Evolutionary conservation across 805 yeast species (phyloP).

Genomic region (Komagataella populi): DNA sequence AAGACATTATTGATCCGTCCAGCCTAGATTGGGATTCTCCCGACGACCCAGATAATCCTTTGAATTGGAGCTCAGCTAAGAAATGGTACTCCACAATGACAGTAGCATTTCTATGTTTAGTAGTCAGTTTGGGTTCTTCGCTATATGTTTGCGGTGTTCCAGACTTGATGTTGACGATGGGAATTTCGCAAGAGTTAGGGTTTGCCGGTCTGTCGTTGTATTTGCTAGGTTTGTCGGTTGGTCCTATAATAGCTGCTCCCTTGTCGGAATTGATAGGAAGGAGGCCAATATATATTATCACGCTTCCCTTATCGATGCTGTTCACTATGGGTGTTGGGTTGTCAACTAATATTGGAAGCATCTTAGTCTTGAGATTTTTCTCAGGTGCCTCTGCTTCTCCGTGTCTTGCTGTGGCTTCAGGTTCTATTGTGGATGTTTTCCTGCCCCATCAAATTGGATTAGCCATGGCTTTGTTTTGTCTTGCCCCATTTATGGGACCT

Average conservation of each 20-base stretch:
- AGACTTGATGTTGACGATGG: slow-evolving; percentile 32
- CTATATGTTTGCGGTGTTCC: slow-evolving; percentile 54
- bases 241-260: slow-evolving; percentile 64
- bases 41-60: slow-evolving; percentile 49
- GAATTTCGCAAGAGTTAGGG: slow-evolving; percentile 46
- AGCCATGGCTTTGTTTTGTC: slow-evolving; percentile 69
- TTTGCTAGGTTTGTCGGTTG: slow-evolving; percentile 55
- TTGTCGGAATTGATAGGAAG: slow-evolving; percentile 60
- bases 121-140: slow-evolving; percentile 66
- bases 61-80: slow-evolving; percentile 51
- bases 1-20: slow-evolving; percentile 21
- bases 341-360: slow-evolving; percentile 42
- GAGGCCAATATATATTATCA: slow-evolving; percentile 40
- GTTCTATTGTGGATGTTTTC: slow-evolving; percentile 73
- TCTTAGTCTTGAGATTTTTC: slow-evolving; percentile 60
- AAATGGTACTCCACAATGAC: slow-evolving; percentile 57
- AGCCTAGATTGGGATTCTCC: slow-evolving; percentile 48
- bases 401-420: slow-evolving; percentile 75
- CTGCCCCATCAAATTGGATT: slow-evolving; percentile 47
- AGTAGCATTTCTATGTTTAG: slow-evolving; percentile 51
- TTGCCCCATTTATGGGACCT: slow-evolving; percentile 76
- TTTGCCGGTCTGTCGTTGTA: slow-evolving; percentile 60
- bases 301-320: slow-evolving; percentile 55
- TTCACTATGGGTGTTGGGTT: slow-evolving; percentile 67
- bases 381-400: slow-evolving; percentile 71